Conservation (phyloP, 371 early-diverging fungal species). For the Mucor plumbeus region DNA sequence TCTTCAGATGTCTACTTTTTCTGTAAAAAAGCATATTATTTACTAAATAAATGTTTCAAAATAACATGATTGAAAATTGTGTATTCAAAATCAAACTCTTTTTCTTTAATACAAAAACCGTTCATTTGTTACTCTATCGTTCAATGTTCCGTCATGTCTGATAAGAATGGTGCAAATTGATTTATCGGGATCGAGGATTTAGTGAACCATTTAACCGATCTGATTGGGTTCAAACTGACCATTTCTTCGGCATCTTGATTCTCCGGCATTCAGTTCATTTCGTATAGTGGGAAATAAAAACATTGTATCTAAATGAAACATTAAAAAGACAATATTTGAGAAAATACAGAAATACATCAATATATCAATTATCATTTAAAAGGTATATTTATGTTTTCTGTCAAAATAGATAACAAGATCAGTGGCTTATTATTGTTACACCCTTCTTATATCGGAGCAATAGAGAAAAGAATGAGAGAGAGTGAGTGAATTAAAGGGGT, state of each 20-base stretch:
- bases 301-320: too few species aligned
- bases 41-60: too few species aligned
- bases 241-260: neutral
- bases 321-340: too few species aligned
- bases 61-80: neutral
- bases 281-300: neutral
- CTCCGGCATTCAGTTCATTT: slow-evolving; percentile 1
- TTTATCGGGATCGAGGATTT: slow-evolving; percentile 15
- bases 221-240: slow-evolving; percentile 3
- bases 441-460: slow-evolving; percentile 1
- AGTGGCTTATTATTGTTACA: slow-evolving; percentile 10
- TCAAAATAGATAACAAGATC: neutral
- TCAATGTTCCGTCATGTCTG: slow-evolving; percentile 10
- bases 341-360: too few species aligned
- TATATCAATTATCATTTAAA: too few species aligned
- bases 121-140: neutral
- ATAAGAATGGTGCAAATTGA: slow-evolving; percentile 16
- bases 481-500: neutral
- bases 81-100: neutral
- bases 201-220: slow-evolving; percentile 7
- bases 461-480: neutral
- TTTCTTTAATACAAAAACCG: neutral
- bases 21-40: neutral
- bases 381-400: neutral
- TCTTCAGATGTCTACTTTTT: neutral